Percentiles rank a stretch among this genome's conserved stretches.
Conservation (phyloP, 768 basidiomycete species). For the Lactifluus subvellereus region DNA sequence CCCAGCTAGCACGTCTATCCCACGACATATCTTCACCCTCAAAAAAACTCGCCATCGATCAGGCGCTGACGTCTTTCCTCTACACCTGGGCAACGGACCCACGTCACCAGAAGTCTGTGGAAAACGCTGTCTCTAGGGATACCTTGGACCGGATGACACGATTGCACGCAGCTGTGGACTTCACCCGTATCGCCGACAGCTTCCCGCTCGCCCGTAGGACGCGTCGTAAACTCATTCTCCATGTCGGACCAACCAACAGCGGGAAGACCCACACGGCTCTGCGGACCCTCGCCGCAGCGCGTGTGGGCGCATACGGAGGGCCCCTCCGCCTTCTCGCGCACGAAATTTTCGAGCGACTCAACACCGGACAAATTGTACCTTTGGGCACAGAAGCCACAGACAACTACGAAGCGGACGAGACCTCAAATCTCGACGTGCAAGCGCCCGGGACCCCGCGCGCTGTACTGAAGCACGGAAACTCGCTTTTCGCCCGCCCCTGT, state of each 20-base stretch:
- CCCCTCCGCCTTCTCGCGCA: constrained; percentile 91
- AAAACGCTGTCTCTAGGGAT: constrained; percentile 13
- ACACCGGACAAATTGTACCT: constrained; percentile 82
- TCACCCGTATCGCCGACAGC: constrained; percentile 41
- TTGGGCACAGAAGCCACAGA: constrained; percentile 47
- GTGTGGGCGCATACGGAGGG: constrained; percentile 78
- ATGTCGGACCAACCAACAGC: constrained; percentile 96
- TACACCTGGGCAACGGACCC: constrained; percentile 49
- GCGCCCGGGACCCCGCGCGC: constrained; percentile 23
- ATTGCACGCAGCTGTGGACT: constrained; percentile 33
- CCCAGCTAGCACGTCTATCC: constrained; percentile 41
- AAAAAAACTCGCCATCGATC: constrained; percentile 35
- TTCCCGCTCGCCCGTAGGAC: constrained; percentile 50
- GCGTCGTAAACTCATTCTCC: constrained; percentile 80
- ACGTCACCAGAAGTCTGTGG: constrained; percentile 6
- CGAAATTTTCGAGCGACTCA: constrained; percentile 89
- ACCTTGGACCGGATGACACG: constrained; percentile 30
- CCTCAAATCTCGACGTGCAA: constrained; percentile 34
- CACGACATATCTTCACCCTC: constrained; percentile 31
- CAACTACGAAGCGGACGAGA: constrained; percentile 34
- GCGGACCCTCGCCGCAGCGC: constrained; percentile 74
- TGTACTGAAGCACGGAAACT: constrained; percentile 36
- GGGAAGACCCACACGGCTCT: constrained; percentile 95
- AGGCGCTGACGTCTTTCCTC: constrained; percentile 47
- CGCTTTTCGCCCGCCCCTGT: constrained; percentile 53